Evolutionary conservation across 805 yeast species (phyloP), one percentile per base, ranked within the genome.

Genomic region (Metschnikowia similis): DNA sequence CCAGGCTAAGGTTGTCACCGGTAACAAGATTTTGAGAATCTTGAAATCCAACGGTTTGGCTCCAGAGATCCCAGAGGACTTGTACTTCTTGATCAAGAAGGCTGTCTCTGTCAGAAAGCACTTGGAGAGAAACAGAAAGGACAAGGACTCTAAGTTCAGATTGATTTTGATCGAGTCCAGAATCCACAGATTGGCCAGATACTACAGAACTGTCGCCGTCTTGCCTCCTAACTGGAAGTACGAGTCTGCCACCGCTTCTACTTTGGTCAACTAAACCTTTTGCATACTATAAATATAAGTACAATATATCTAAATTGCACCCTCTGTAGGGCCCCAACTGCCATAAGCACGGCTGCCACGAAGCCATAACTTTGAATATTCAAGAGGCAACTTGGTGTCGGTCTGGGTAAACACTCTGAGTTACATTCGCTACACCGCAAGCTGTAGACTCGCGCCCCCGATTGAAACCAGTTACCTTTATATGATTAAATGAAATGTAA

Each of bases 151-250:
- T 69, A 94, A 94, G 83, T 94, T 94, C 96, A 89, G 99, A 87
- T 89, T 94, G 74, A 94, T 94, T 94, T 87, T 94, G 79, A 91
- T 94, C 78, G 99, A 94, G 84, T 92, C 98, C 63, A 91, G 99
- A 90, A 94, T 94, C 83, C 99, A 94, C 96, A 92, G 99, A 87
- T 88, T 94, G 76, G 96, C 99, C 67, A 89, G 99, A 84, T 94
- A 94, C 95, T 94, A 94, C 97, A 92, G 97, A 89, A 89, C 97
- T 70, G 96, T 89, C 70, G 83, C 96, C 72, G 98, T 94, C 70
- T 86, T 94, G 74, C 99, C 99, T 70, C 98, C 99, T 76, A 91
- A 87, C 94, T 94, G 99, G 99, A 94, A 94, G 84, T 94, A 88
- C 96, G 99, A 94, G 84, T 92, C 99, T 66, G 96, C 99, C 75